Evolutionary conservation across 2,329 filamentous ascomycete species (phyloP).

Genomic region (Diaporthe nobilis): DNA sequence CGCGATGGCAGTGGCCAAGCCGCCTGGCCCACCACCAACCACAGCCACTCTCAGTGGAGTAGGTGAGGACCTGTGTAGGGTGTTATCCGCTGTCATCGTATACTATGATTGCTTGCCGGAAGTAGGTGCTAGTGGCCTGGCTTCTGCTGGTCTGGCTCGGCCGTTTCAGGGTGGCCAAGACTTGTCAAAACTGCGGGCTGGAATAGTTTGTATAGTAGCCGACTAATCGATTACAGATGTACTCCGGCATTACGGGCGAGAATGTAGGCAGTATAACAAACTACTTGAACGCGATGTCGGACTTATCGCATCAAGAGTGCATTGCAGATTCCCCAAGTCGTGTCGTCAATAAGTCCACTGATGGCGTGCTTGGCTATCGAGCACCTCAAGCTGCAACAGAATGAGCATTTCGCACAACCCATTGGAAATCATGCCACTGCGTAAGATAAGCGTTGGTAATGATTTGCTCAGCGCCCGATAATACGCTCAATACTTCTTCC

Average conservation of each 20-base stretch:
- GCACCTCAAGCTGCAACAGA: constrained; percentile 38
- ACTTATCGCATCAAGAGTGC: background rate
- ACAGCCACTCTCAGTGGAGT: constrained; percentile 38
- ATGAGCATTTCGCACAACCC: constrained; percentile 34
- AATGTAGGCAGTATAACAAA: background rate
- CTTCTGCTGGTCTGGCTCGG: background rate
- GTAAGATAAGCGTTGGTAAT: constrained; percentile 29
- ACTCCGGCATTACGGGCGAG: background rate
- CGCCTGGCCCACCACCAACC: constrained; percentile 42
- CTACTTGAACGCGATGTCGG: background rate
- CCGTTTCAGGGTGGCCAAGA: background rate
- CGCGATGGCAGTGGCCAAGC: constrained; percentile 49
- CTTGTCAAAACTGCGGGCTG: background rate
- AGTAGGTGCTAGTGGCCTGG: too few species aligned
- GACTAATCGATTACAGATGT: background rate
- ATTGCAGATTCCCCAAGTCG: background rate
- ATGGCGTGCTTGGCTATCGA: constrained; percentile 41
- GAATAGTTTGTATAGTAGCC: background rate
- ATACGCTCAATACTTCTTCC: constrained; percentile 20
- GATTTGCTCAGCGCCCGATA: constrained; percentile 27
- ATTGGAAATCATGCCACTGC: constrained; percentile 26
- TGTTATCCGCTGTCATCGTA: constrained; percentile 20
- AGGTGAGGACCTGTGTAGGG: background rate
- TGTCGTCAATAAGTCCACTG: constrained; percentile 39
- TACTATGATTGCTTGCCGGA: background rate